Percentiles rank a stretch among this genome's conserved stretches.
These are phyloP conservation scores for Hamamelis virginiana DNA, from an alignment of 164 flowering plant genomes.

Conservation along the genomic window DNA sequence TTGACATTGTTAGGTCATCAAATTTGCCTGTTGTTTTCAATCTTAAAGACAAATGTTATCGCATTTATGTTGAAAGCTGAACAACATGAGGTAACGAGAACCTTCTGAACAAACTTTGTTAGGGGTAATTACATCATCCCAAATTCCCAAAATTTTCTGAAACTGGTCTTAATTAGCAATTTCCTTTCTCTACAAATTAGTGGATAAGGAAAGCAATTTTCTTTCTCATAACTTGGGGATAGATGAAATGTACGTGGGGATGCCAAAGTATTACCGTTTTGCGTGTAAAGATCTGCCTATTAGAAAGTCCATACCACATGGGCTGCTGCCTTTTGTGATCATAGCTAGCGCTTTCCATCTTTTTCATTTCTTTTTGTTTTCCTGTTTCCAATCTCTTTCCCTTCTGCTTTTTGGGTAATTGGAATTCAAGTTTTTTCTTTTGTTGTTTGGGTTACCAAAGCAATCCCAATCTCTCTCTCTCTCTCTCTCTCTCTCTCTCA, in stretches of 20 bases:
- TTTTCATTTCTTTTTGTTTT: background rate
- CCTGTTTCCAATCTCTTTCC: background rate
- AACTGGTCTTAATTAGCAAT: no score
- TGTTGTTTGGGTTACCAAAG: background rate
- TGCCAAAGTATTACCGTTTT: constrained; percentile 16
- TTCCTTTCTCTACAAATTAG: no score
- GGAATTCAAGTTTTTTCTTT: background rate
- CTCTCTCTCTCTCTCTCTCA: constrained; percentile 1
- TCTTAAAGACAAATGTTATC: no score
- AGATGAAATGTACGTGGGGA: constrained; percentile 31
- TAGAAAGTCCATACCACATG: constrained; percentile 23
- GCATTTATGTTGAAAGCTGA: no score
- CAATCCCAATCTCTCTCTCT: no score
- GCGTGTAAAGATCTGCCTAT: constrained; percentile 19
- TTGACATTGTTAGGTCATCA: no score
- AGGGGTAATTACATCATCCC: no score
- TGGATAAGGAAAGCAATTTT: background rate
- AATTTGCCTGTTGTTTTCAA: no score
- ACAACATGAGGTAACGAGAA: no score
- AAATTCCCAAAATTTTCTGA: no score
- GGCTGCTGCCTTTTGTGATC: constrained; percentile 8
- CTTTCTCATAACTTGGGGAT: constrained; percentile 4
- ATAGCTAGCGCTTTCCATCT: background rate
- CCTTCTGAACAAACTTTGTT: no score
- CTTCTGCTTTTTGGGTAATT: background rate